These are phyloP conservation scores for Microsporum ferrugineum DNA, from an alignment of 2,329 filamentous ascomycete species.

Conservation along the genomic window DNA sequence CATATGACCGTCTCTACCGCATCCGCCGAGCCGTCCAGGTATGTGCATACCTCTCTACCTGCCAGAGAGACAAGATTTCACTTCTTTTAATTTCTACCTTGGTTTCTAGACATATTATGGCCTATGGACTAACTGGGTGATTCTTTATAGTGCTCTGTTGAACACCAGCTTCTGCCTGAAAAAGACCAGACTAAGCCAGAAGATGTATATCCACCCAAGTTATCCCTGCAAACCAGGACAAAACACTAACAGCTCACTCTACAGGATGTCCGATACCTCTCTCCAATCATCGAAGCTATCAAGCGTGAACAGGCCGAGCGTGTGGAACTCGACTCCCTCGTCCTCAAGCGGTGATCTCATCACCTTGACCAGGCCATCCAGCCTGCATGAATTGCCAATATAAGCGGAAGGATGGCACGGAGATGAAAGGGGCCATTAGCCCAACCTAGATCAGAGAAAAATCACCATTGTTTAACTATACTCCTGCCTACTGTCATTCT, in stretches of 20 bases:
- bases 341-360: constrained; percentile 35
- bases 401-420: not conserved
- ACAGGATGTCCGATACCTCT: constrained; percentile 56
- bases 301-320: constrained; percentile 57
- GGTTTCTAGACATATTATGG: not conserved
- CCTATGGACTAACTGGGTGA: not conserved
- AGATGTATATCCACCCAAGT: constrained; percentile 41
- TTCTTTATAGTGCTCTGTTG: constrained; percentile 47
- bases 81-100: too few species aligned
- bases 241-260: not conserved
- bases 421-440: not conserved
- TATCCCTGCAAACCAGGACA: not conserved
- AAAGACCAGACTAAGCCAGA: constrained; percentile 57
- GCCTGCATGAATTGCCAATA: not conserved
- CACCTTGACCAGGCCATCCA: not conserved
- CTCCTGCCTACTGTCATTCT: not conserved
- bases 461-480: constrained; percentile 3
- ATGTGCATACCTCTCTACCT: constrained; percentile 17
- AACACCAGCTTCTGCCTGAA: constrained; percentile 53
- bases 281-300: constrained; percentile 56
- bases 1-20: constrained; percentile 95
- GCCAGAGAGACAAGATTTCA: not conserved
- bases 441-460: not conserved
- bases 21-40: constrained; percentile 91
- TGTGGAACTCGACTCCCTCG: constrained; percentile 56